A percentile compares a stretch with the other conserved stretches of the same genome.
Evolutionary conservation across 2,329 filamentous ascomycete genomes (phyloP).

Genomic region (Pseudopyricularia cyperi): DNA sequence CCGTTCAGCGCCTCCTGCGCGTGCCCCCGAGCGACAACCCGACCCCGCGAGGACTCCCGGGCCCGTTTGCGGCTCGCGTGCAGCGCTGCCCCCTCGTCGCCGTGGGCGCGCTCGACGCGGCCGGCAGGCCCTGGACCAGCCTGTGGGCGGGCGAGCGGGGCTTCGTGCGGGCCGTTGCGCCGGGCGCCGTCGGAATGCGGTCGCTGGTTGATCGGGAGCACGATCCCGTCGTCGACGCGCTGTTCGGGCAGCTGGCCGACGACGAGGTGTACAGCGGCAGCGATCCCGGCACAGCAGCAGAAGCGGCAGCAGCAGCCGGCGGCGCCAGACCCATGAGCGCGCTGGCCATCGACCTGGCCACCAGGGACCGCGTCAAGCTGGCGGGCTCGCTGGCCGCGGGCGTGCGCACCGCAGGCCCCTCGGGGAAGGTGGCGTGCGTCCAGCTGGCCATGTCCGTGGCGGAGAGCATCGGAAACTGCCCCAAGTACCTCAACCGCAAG

Average conservation of each 20-base stretch:
- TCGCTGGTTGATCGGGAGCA: conserved; percentile 43
- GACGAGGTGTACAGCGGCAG: conserved; percentile 15
- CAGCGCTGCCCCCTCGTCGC: conserved; percentile 54
- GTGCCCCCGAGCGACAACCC: conserved; percentile 50
- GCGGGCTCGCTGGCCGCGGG: conserved; percentile 57
- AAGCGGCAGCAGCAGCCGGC: conserved; percentile 11
- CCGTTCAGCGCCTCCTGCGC: conserved; percentile 49
- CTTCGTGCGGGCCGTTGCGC: conserved; percentile 50
- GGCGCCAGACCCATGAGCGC: conserved; percentile 25
- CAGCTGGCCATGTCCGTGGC: conserved; percentile 55
- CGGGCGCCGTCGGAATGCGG: conserved; percentile 50
- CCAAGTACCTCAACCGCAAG: conserved; percentile 76
- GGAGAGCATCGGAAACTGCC: conserved; percentile 69
- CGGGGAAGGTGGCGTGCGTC: conserved; percentile 17
- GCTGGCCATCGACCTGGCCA: conserved; percentile 54
- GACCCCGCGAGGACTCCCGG: conserved; percentile 48
- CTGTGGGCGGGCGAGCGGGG: conserved; percentile 64
- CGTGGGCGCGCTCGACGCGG: conserved; percentile 56
- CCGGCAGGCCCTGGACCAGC: conserved; percentile 59
- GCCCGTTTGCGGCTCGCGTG: conserved; percentile 47
- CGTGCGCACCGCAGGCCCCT: conserved; percentile 24
- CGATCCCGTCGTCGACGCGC: conserved; percentile 57
- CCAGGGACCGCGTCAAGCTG: conserved; percentile 60
- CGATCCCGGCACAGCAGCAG: neutral
- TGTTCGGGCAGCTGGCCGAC: conserved; percentile 39